phyloP scores from a whole-genome alignment of 2,329 filamentous ascomycete genomes.

The Hypomyces rosellus region DNA sequence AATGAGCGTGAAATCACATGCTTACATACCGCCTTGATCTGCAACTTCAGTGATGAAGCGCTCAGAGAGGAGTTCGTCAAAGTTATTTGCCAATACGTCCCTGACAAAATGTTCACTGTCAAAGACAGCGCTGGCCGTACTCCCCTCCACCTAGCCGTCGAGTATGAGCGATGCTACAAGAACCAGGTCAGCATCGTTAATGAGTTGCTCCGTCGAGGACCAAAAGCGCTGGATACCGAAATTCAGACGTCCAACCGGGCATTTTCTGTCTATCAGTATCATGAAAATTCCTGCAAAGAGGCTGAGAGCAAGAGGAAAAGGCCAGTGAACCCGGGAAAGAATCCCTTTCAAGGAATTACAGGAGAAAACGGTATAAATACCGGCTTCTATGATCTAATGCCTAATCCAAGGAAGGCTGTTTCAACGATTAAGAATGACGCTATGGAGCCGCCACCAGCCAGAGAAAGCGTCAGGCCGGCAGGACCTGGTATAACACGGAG shows the following conservation, averaged over 20 bases:
- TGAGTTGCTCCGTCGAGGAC: neutral
- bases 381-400: neutral
- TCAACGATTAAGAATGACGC: neutral
- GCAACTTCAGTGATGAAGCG: neutral
- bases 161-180: conserved; percentile 1
- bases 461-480: neutral
- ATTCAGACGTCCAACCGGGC: neutral
- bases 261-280: conserved; percentile 3
- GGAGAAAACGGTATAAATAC: neutral
- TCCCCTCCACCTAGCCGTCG: conserved; percentile 1
- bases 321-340: no score
- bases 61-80: neutral
- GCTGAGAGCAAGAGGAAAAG: neutral
- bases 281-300: neutral
- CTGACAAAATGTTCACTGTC: neutral
- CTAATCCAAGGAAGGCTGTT: neutral
- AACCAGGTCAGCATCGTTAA: conserved; percentile 1
- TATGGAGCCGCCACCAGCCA: neutral
- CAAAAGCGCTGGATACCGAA: neutral
- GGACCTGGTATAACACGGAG: neutral
- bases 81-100: neutral
- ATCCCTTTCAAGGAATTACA: no score
- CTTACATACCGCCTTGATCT: neutral
- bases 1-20: neutral
- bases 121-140: neutral